Base-by-base conservation (phyloP, 805 yeast genomes). In the Ogataea saltuana region DNA sequence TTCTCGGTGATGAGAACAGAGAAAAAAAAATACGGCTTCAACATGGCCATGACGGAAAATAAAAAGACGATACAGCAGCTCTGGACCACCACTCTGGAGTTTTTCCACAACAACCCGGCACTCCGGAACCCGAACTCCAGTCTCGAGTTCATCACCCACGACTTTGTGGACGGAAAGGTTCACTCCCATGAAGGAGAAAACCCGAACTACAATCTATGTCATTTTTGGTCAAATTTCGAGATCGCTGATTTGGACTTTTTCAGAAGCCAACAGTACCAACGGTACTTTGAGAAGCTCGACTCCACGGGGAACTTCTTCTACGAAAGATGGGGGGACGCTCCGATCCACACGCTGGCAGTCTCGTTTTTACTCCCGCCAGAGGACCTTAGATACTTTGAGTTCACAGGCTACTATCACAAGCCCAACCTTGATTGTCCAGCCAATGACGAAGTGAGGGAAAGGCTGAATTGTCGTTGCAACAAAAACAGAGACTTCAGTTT, bases 271-370 rank as follows among this genome's bases (percentile, higher is more conserved):
- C 76, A 75, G 15, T 83, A 83, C 61, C 53, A 58, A 21, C 65
- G 67, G 45, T 83, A 72, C 61, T 83, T 83, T 55, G 71, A 80
- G 26, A 56, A 66, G 46, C 68, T 83, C 46, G 88, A 83, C 61
- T 54, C 67, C 39, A 70, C 78, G 2, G 86, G 86, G 19, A 84
- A 85, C 33, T 82, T 83, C 63, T 83, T 80, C 63, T 83, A 83
- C 63, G 87, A 83, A 61, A 70, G 88, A 61, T 83, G 88, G 88
- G 88, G 88, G 19, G 88, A 83, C 62, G 88, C 88, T 0, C 88
- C 88, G 3, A 74, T 83, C 33, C 88, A 83, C 61, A 74, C 86
- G 3, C 67, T 83, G 46, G 88, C 83, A 4, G 83, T 75, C 3
- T 69, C 82, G 1, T 67, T 77, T 46, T 69, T 83, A 59, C 55